Conservation (phyloP, 345 rosid genomes). For the Pseudoturritis turrita region DNA sequence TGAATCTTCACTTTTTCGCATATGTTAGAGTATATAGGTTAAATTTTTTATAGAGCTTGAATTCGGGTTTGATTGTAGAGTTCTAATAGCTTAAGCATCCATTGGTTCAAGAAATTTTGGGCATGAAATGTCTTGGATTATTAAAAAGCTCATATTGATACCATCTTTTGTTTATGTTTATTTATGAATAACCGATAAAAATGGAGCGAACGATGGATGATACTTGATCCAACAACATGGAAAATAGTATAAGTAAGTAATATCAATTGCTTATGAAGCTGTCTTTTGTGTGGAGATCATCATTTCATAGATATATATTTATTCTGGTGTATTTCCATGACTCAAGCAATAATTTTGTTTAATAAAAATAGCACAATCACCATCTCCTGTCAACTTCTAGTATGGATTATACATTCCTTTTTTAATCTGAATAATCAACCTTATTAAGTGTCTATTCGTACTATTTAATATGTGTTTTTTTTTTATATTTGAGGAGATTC, state of each 20-base stretch:
- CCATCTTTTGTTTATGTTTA: not conserved
- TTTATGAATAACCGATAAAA: constrained; percentile 51
- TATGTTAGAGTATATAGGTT: too few relatives aligned
- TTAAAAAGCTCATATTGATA: not conserved
- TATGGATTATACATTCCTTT: constrained; percentile 30
- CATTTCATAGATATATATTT: too few relatives aligned
- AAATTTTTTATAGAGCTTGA: too few relatives aligned
- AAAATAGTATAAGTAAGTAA: constrained; percentile 69
- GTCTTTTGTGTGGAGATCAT: too few relatives aligned
- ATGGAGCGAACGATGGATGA: constrained; percentile 90
- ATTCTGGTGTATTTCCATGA: not conserved
- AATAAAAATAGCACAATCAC: constrained; percentile 80
- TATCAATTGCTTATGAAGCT: not conserved
- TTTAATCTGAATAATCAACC: not conserved
- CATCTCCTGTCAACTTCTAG: constrained; percentile 82
- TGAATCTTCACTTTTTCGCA: too few relatives aligned
- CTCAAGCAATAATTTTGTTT: constrained; percentile 55
- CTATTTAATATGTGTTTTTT: not conserved
- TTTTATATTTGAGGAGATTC: constrained; percentile 54
- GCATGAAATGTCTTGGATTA: not conserved
- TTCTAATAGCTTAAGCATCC: too few relatives aligned
- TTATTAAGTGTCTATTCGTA: not conserved
- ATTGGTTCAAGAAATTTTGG: not conserved
- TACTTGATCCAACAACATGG: constrained; percentile 78
- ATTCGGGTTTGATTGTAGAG: too few relatives aligned